Base-by-base conservation (phyloP, 805 yeast species). In the Monosporozyma aquatica region DNA sequence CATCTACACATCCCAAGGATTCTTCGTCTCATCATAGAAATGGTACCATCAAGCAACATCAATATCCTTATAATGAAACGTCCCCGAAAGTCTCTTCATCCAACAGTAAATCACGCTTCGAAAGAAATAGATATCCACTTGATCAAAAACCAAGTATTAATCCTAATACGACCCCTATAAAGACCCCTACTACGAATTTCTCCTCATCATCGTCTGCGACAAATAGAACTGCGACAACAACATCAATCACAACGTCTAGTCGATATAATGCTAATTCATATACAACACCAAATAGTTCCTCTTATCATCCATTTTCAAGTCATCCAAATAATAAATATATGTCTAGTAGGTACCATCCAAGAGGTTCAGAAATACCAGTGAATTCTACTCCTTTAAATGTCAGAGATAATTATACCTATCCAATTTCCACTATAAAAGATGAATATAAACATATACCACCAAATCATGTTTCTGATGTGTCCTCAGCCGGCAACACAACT, bases 331-430 rank as follows among this genome's bases (percentile, higher is more conserved):
- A 38, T 22, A 23, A 18, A 24, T 32, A 23, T 15, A 28, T 27
- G 5, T 15, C 29, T 10, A 56, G 61, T 40, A 46, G 64, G 33
- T 59, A 57, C 42, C 58, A 54, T 42, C 54, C 61, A 2, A 59
- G 54, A n/a, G 17, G 14, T 5, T 7, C 6, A 23, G 35, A 32
- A 18, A 18, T 23, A 32, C 5, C 35, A 4, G n/a, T 10, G 13
- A 32, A 32, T 32, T 6, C 35, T 9, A 17, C 22, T 4, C 22
- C 35, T 7, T 9, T 10, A 18, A 9, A 11, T 9, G 14, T 14
- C 4, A 18, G 22, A 32, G 35, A 32, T 18, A 18, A 32, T 10
- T 10, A 32, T 18, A 11, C 14, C 13, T 11, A 18, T 20, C 10
- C 5, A 10, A 15, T 6, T 15, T 13, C 33, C 20, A 15, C 11